These are phyloP conservation scores for Ustulina deusta DNA, from an alignment of 2,329 filamentous ascomycete genomes.

Conservation along the genomic window DNA sequence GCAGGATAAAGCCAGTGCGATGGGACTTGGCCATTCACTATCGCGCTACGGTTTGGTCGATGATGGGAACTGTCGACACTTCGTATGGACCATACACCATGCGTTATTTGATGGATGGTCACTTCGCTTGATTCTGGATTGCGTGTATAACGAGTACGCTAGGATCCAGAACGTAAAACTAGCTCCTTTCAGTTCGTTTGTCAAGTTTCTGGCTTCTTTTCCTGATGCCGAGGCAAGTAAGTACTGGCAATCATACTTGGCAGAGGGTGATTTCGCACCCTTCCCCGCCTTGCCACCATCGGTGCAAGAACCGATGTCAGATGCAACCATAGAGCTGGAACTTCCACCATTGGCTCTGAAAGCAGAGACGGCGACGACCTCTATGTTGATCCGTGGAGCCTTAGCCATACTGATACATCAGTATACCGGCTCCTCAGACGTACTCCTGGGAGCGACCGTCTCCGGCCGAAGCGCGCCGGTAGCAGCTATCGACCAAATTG, in stretches of 20 bases:
- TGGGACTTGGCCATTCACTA: slow-evolving; percentile 4
- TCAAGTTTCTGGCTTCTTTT: slow-evolving; percentile 1
- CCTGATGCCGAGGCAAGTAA: background rate
- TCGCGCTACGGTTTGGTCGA: slow-evolving; percentile 16
- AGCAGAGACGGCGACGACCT: slow-evolving; percentile 8
- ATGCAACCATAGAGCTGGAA: slow-evolving; percentile 3
- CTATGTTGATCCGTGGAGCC: slow-evolving; percentile 14
- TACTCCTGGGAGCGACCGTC: slow-evolving; percentile 8
- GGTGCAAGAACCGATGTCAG: background rate
- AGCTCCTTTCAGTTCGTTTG: slow-evolving; percentile 3
- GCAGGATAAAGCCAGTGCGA: slow-evolving; percentile 1
- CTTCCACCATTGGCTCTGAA: background rate
- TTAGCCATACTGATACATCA: slow-evolving; percentile 16
- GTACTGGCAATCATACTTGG: slow-evolving; percentile 5
- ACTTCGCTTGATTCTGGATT: background rate
- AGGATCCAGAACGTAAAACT: background rate
- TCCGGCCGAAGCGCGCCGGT: slow-evolving; percentile 19
- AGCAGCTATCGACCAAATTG: slow-evolving; percentile 3
- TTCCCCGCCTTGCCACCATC: slow-evolving; percentile 3
- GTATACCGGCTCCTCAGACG: slow-evolving; percentile 9
- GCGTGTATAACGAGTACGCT: slow-evolving; percentile 11
- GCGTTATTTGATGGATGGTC: slow-evolving; percentile 25
- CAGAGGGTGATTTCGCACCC: slow-evolving; percentile 6
- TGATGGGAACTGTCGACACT: slow-evolving; percentile 11
- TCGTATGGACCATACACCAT: slow-evolving; percentile 15